These are phyloP conservation scores for Zymoseptoria crescenta DNA, from an alignment of 2,329 filamentous ascomycete species.

Conservation along the genomic window DNA sequence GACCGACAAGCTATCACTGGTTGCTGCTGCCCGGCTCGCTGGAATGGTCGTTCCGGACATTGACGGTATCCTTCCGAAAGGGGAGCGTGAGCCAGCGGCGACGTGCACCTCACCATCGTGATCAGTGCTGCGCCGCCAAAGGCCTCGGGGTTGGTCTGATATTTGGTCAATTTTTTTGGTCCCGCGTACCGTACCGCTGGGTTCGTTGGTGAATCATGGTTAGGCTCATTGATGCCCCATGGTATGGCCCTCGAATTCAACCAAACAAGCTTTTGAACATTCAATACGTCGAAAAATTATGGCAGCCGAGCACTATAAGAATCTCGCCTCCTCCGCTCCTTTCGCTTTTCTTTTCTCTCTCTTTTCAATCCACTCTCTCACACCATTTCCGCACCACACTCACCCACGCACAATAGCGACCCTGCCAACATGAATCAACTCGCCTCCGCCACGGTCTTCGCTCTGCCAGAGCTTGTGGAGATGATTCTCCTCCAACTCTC, in stretches of 20 bases:
- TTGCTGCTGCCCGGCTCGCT: not conserved
- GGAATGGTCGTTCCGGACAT: not conserved
- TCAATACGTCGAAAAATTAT: not conserved
- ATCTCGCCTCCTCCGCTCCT: not conserved
- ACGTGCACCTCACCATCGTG: not conserved
- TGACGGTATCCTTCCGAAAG: not conserved
- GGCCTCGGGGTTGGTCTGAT: not conserved
- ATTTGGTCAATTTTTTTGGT: not conserved
- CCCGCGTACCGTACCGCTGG: not conserved
- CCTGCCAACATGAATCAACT: not conserved
- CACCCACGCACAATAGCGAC: not conserved
- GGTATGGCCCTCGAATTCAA: not conserved
- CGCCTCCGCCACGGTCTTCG: slow-evolving; percentile 16
- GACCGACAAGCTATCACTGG: not conserved
- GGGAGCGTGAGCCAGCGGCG: not conserved
- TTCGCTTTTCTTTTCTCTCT: not conserved
- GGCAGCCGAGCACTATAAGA: not conserved
- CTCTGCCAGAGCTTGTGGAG: slow-evolving; percentile 30
- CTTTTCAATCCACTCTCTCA: not conserved
- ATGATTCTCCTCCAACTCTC: slow-evolving; percentile 22
- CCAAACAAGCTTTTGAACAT: not conserved
- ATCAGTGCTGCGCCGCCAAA: not conserved
- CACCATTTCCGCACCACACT: not conserved
- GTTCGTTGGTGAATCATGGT: not conserved
- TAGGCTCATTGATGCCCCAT: not conserved